Evolutionary conservation across 805 yeast species (phyloP).

Genomic region (Candida alai): DNA sequence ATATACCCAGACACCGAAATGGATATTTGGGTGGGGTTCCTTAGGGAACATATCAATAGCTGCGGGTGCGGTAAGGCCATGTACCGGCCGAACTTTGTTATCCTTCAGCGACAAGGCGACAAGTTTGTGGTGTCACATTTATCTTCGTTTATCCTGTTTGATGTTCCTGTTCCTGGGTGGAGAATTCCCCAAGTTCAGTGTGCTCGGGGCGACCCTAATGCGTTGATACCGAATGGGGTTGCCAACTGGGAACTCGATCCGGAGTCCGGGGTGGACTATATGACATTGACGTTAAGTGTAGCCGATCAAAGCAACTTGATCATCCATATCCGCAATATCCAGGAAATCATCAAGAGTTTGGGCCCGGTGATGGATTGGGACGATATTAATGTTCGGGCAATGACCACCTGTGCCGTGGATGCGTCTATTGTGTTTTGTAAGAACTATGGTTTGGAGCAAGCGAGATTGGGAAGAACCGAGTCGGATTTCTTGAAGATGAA

Average conservation of each 20-base stretch:
- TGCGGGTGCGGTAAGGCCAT: conserved; percentile 38
- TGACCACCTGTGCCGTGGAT: no score
- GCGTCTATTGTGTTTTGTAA: no score
- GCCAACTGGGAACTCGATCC: conserved; percentile 18
- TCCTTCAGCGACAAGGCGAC: conserved; percentile 17
- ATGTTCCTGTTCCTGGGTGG: conserved; percentile 31
- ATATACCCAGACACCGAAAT: conserved; percentile 16
- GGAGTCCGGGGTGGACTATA: conserved; percentile 15
- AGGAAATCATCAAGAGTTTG: neutral
- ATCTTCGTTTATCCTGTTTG: conserved; percentile 28
- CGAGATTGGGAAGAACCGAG: no score
- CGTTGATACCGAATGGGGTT: conserved; percentile 34
- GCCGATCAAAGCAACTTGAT: conserved; percentile 33
- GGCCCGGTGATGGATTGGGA: neutral
- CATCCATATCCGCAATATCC: conserved; percentile 20
- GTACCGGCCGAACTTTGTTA: conserved; percentile 39
- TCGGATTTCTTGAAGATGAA: no score
- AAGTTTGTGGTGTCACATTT: conserved; percentile 26
- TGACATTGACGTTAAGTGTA: conserved; percentile 32
- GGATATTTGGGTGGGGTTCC: conserved; percentile 37
- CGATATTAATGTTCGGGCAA: no score
- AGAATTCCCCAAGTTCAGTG: conserved; percentile 20
- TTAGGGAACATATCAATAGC: conserved; percentile 31
- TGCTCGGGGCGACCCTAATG: conserved; percentile 22
- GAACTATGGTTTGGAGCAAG: no score